phyloP scores from a whole-genome alignment of 805 yeast species.

The Candida ulmi region DNA sequence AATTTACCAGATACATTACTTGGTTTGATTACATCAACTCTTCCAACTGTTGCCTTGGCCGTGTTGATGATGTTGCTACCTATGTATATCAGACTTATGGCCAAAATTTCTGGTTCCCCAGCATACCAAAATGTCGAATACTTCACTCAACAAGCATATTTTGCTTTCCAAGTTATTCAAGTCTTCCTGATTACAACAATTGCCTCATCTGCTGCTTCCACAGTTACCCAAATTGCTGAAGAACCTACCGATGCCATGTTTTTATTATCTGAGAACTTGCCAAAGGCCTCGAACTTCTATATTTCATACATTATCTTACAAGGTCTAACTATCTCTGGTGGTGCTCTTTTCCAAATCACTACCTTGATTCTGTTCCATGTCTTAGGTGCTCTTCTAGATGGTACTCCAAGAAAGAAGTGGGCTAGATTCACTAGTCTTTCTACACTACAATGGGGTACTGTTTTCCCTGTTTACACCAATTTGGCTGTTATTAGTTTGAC shows the following conservation, averaged over 20 bases:
- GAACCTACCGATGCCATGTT: constrained; percentile 54
- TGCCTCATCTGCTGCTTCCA: constrained; percentile 66
- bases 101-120: constrained; percentile 51
- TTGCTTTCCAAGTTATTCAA: constrained; percentile 66
- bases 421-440: constrained; percentile 50
- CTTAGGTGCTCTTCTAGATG: constrained; percentile 51
- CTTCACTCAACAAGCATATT: constrained; percentile 62
- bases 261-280: constrained; percentile 60
- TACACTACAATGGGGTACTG: constrained; percentile 63
- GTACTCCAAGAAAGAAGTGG: constrained; percentile 64
- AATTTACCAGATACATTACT: constrained; percentile 46
- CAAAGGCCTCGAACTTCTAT: constrained; percentile 69
- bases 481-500: constrained; percentile 65
- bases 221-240: constrained; percentile 55
- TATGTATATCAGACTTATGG: constrained; percentile 57
- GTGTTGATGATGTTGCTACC: constrained; percentile 65
- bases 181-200: constrained; percentile 67
- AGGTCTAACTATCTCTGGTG: constrained; percentile 62
- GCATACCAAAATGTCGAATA: constrained; percentile 54
- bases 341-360: constrained; percentile 57
- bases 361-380: constrained; percentile 54
- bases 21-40: constrained; percentile 62
- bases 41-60: constrained; percentile 64
- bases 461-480: constrained; percentile 70
- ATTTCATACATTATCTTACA: constrained; percentile 64